Evolutionary conservation across 2,329 filamentous ascomycete species (phyloP).

Genomic region (Cladosporium sp.): DNA sequence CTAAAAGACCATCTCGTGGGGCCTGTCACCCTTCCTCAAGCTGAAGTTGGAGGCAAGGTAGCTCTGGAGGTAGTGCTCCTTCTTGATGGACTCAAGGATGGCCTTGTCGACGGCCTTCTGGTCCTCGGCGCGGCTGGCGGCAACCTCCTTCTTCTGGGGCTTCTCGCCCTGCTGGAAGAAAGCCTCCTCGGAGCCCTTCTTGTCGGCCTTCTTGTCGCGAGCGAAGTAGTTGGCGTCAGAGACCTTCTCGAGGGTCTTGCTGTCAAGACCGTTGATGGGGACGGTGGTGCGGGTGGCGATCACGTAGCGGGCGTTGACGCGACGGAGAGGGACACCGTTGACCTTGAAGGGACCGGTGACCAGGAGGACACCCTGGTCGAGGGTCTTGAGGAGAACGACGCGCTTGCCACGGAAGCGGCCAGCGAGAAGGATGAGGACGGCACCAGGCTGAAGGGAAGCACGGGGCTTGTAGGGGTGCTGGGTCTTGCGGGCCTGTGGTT

Average conservation of each 20-base stretch:
- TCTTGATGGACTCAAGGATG: slow-evolving; percentile 93
- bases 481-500: slow-evolving; percentile 82
- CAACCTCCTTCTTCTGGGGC: slow-evolving; percentile 96
- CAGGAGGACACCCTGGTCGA: slow-evolving; percentile 95
- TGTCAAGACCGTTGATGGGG: slow-evolving; percentile 78
- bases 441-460: slow-evolving; percentile 85
- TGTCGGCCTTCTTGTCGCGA: slow-evolving; percentile 90
- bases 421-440: slow-evolving; percentile 97
- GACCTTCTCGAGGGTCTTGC: slow-evolving; percentile 70
- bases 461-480: slow-evolving; percentile 83
- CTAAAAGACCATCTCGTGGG: slow-evolving; percentile 99
- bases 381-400: slow-evolving; percentile 96
- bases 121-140: slow-evolving; percentile 86
- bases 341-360: slow-evolving; percentile 99
- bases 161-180: slow-evolving; percentile 99
- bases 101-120: slow-evolving; percentile 99
- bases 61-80: slow-evolving; percentile 87
- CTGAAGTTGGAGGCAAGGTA: slow-evolving; percentile 97
- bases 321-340: slow-evolving; percentile 96
- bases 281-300: slow-evolving; percentile 86
- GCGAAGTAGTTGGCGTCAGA: slow-evolving; percentile 84
- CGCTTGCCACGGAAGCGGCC: slow-evolving; percentile 99
- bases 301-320: slow-evolving; percentile 88
- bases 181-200: slow-evolving; percentile 85
- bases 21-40: slow-evolving; percentile 98